A percentile compares a stretch with the other conserved stretches of the same genome.
Evolutionary conservation across 2,329 filamentous ascomycete species (phyloP).

Genomic region (Incumbomyces delicatus): DNA sequence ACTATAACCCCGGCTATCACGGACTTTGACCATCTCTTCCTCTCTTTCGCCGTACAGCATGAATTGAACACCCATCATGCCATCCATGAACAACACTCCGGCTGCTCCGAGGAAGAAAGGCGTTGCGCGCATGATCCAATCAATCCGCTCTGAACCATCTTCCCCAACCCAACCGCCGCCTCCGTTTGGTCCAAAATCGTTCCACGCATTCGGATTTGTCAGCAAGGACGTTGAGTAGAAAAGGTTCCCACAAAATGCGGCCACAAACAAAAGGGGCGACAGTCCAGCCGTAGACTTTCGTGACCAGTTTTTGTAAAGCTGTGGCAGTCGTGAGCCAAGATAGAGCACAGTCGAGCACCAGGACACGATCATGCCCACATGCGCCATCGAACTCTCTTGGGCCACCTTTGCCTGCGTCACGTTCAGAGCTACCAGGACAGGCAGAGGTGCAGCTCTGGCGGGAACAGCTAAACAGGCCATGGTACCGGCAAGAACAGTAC

Average conservation of each 20-base stretch:
- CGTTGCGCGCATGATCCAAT: conserved; percentile 49
- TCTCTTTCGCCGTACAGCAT: conserved; percentile 46
- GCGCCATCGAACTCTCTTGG: conserved; percentile 25
- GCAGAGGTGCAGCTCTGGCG: conserved; percentile 28
- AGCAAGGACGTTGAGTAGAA: conserved; percentile 56
- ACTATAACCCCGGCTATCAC: conserved; percentile 33
- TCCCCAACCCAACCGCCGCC: conserved; percentile 50
- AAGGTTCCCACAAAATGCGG: conserved; percentile 58
- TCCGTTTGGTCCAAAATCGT: conserved; percentile 46
- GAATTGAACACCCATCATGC: conserved; percentile 54
- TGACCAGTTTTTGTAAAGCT: conserved; percentile 55
- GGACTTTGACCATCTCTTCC: conserved; percentile 38
- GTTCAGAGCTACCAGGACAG: conserved; percentile 9
- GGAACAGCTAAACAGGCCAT: conserved; percentile 36
- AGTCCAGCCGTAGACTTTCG: conserved; percentile 56
- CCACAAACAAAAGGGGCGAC: conserved; percentile 53
- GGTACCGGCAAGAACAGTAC: conserved; percentile 36
- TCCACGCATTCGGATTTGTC: conserved; percentile 56
- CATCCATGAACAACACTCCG: conserved; percentile 54
- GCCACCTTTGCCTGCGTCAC: conserved; percentile 10
- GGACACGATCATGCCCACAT: conserved; percentile 43
- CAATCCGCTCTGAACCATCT: conserved; percentile 43
- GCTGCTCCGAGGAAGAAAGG: conserved; percentile 59
- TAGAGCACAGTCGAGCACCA: conserved; percentile 50
- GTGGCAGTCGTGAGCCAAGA: conserved; percentile 51